These are phyloP conservation scores for Naganishia antarctica DNA, from an alignment of 768 basidiomycete genomes.

Conservation along the genomic window DNA sequence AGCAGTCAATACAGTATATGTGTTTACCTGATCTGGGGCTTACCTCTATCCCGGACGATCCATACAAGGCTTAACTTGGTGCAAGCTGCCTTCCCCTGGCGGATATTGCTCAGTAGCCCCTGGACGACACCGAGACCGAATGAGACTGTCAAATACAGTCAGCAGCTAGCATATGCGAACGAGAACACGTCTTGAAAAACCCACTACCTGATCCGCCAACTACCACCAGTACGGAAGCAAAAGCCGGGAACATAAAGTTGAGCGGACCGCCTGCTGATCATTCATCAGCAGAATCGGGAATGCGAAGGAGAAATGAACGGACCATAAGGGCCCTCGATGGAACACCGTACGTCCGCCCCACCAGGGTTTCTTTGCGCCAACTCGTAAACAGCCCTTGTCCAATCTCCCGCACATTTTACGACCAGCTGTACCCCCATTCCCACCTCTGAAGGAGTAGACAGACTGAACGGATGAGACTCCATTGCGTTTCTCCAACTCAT, in stretches of 20 bases:
- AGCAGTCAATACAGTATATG: slow-evolving; percentile 1
- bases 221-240: slow-evolving; percentile 29
- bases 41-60: slow-evolving; percentile 27
- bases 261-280: slow-evolving; percentile 22
- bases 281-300: background rate
- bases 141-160: slow-evolving; percentile 16
- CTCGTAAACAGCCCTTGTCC: slow-evolving; percentile 29
- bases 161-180: background rate
- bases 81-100: slow-evolving; percentile 14
- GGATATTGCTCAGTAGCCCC: slow-evolving; percentile 29
- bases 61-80: slow-evolving; percentile 27
- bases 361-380: slow-evolving; percentile 9
- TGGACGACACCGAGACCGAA: slow-evolving; percentile 28
- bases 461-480: slow-evolving; percentile 32
- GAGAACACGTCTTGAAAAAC: background rate
- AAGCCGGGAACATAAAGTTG: slow-evolving; percentile 30
- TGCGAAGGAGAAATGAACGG: background rate
- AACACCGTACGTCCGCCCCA: slow-evolving; percentile 12
- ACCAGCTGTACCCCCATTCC: slow-evolving; percentile 20
- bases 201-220: slow-evolving; percentile 30
- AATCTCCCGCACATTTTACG: slow-evolving; percentile 28
- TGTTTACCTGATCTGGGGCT: background rate
- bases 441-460: slow-evolving; percentile 18
- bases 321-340: slow-evolving; percentile 30
- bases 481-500: slow-evolving; percentile 24